These are phyloP conservation scores for Marchantia paleacea DNA, from an alignment of 225 moss, liverwort and hornwort species.

Conservation along the genomic window DNA sequence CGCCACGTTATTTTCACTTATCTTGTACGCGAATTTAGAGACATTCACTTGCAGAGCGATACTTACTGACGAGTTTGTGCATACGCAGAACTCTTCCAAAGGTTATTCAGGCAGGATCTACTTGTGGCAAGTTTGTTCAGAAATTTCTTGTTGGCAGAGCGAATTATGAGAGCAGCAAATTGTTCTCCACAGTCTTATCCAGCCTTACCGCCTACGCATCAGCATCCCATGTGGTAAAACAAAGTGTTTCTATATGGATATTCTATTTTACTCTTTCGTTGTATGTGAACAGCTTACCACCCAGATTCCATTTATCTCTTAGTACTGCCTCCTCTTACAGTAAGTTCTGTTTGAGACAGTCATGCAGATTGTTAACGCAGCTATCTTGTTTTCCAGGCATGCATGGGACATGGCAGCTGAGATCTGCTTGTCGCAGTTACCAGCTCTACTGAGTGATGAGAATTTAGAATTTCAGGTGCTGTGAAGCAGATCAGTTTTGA, in stretches of 20 bases:
- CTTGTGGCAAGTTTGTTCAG: constrained; percentile 98
- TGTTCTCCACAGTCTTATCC: constrained; percentile 92
- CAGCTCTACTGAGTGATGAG: constrained; percentile 62
- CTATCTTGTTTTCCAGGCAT: constrained; percentile 49
- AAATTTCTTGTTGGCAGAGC: constrained; percentile 92
- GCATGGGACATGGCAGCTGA: constrained; percentile 99
- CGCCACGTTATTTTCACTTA: neutral
- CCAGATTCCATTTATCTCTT: neutral
- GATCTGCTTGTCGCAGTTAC: constrained; percentile 88
- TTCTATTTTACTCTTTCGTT: neutral
- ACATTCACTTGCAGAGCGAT: neutral
- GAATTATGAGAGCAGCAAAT: constrained; percentile 91
- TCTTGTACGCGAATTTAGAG: neutral
- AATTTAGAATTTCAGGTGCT: constrained; percentile 76
- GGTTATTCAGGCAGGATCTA: constrained; percentile 96
- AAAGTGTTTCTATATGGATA: neutral
- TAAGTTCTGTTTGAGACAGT: too few relatives aligned
- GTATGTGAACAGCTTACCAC: neutral
- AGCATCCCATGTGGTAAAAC: constrained; percentile 97
- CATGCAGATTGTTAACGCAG: neutral
- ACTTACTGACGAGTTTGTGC: neutral
- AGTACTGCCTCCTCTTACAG: neutral
- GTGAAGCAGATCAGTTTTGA: neutral
- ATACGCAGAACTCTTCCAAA: constrained; percentile 88
- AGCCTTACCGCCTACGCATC: constrained; percentile 89